Conservation (phyloP, 768 basidiomycete species). For the Boletus insuetus region DNA sequence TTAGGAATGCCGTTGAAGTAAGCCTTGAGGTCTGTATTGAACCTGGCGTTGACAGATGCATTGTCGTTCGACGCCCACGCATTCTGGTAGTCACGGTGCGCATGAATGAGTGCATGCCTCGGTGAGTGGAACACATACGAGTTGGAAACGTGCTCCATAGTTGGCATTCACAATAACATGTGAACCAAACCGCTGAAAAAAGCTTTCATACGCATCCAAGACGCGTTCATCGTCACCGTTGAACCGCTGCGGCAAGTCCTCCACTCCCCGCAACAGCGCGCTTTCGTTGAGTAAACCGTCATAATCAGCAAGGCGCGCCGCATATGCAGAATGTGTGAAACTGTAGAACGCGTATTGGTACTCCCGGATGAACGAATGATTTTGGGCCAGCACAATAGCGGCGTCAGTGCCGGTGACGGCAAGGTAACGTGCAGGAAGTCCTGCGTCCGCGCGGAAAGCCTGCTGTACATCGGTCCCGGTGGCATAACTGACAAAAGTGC, state of each 20-base stretch:
- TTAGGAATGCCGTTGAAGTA: conserved; percentile 2
- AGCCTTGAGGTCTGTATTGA: conserved; percentile 1
- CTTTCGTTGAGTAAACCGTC: background rate
- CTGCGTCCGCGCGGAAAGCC: background rate
- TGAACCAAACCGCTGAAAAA: conserved; percentile 1
- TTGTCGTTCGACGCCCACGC: background rate
- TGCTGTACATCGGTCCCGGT: background rate
- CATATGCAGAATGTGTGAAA: background rate
- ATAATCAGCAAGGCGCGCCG: conserved; percentile 1
- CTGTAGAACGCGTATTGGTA: conserved; percentile 4
- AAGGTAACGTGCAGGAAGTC: conserved; percentile 1
- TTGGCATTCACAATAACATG: conserved; percentile 1
- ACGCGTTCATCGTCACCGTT: background rate
- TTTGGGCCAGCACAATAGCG: background rate
- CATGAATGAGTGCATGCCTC: background rate
- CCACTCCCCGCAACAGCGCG: background rate
- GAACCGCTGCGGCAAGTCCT: background rate
- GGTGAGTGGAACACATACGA: background rate
- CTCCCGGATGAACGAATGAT: background rate
- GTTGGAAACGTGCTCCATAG: conserved; percentile 4
- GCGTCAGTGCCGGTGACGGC: conserved; percentile 3
- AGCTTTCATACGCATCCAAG: background rate
- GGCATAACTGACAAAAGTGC: background rate
- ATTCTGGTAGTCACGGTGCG: background rate
- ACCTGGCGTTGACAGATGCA: background rate